Conservation (phyloP, 805 yeast species). For the Saccharomycopsis sp. region DNA sequence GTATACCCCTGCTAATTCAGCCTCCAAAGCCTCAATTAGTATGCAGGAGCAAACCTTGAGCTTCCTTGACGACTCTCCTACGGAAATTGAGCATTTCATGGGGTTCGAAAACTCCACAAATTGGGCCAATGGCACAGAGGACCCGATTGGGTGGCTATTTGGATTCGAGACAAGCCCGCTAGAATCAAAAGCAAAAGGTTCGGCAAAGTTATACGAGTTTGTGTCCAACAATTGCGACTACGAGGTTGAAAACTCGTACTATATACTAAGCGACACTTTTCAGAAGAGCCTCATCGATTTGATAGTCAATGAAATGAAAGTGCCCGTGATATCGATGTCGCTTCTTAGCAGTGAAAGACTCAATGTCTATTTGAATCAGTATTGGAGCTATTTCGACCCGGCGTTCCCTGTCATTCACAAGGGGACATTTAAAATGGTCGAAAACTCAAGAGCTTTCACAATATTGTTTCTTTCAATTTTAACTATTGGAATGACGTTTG, state of each 20-base stretch:
- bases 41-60: no score
- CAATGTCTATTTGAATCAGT: conserved; percentile 25
- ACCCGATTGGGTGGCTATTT: conserved; percentile 25
- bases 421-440: conserved; percentile 26
- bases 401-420: conserved; percentile 36
- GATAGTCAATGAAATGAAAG: background rate
- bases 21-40: background rate
- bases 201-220: background rate
- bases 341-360: conserved; percentile 13
- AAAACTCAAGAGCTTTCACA: background rate
- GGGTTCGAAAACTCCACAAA: conserved; percentile 19
- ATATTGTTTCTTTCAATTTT: conserved; percentile 23
- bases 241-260: conserved; percentile 2
- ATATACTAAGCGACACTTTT: background rate
- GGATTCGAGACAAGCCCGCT: conserved; percentile 20
- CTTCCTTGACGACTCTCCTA: background rate
- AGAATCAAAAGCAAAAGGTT: background rate
- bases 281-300: background rate
- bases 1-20: conserved; percentile 2
- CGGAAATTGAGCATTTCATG: conserved; percentile 1
- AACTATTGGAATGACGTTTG: conserved; percentile 25
- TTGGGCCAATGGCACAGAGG: conserved; percentile 23
- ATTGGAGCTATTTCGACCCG: conserved; percentile 33
- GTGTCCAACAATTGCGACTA: background rate
- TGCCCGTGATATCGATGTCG: background rate